These are phyloP conservation scores for Nannochloropsis salina DNA, from an alignment of 108 stramenopile genomes.

Conservation along the genomic window DNA sequence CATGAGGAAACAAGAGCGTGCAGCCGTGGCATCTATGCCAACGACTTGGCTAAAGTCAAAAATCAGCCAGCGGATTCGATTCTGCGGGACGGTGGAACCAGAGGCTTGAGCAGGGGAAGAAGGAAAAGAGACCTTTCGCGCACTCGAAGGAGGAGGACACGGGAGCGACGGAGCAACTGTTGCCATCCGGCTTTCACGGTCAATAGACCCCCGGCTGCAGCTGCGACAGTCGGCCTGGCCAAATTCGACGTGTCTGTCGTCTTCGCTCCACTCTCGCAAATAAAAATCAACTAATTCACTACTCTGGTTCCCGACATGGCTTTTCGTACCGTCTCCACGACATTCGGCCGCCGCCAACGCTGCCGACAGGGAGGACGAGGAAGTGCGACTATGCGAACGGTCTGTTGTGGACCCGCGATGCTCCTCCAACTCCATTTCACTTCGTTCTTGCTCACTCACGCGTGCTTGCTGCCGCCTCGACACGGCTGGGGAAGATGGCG, in stretches of 20 bases:
- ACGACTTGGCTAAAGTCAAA: background rate
- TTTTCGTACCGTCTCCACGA: background rate
- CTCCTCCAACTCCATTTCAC: background rate
- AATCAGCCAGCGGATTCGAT: background rate
- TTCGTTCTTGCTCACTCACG: background rate
- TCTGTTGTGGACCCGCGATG: background rate
- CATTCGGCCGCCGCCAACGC: background rate
- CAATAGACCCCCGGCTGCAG: background rate
- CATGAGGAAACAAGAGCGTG: constrained; percentile 57
- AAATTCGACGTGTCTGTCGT: background rate
- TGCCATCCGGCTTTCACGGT: background rate
- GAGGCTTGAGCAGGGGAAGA: background rate
- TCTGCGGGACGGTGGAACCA: background rate
- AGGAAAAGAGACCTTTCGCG: background rate
- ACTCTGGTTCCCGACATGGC: background rate
- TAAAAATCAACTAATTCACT: background rate
- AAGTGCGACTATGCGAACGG: background rate
- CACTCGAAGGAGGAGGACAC: background rate
- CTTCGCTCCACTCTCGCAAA: constrained; percentile 1
- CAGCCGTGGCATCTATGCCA: constrained; percentile 59
- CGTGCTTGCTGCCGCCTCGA: background rate
- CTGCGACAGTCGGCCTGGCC: background rate
- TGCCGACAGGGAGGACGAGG: background rate
- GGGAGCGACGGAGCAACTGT: background rate
- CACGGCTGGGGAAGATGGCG: background rate